Evolutionary conservation across 2,329 filamentous ascomycete species (phyloP).

Genomic region (Pseudonectria foliicola): DNA sequence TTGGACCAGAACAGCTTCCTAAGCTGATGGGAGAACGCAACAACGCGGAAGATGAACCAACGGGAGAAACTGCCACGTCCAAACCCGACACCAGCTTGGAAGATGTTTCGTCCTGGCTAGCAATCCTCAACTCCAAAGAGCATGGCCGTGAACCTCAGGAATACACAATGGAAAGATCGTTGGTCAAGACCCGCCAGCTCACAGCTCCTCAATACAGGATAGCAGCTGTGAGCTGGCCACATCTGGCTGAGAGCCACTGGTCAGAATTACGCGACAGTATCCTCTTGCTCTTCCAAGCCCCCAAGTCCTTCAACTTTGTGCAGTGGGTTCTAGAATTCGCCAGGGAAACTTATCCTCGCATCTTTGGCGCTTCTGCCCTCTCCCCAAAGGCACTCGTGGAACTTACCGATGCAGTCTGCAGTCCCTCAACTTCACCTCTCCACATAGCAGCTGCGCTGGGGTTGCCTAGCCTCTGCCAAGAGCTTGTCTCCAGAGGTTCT

Average conservation of each 20-base stretch:
- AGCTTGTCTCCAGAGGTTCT: conserved; percentile 17
- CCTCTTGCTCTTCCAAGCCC: conserved; percentile 20
- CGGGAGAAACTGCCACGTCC: neutral
- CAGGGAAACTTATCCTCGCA: conserved; percentile 21
- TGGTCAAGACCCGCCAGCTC: conserved; percentile 15
- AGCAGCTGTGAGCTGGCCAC: conserved; percentile 23
- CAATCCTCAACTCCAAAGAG: conserved; percentile 12
- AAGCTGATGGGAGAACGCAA: conserved; percentile 7
- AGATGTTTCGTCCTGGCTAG: conserved; percentile 16
- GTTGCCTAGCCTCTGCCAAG: conserved; percentile 21
- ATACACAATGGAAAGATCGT: conserved; percentile 17
- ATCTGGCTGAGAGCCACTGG: conserved; percentile 23
- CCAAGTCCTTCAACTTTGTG: conserved; percentile 24
- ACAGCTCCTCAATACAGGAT: conserved; percentile 18
- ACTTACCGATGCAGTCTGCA: conserved; percentile 24
- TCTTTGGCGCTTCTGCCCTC: conserved; percentile 13
- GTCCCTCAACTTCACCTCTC: conserved; percentile 22
- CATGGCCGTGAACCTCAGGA: conserved; percentile 23
- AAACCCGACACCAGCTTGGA: conserved; percentile 6
- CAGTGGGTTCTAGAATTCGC: conserved; percentile 32
- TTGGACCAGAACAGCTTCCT: conserved; percentile 12
- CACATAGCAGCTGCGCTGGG: conserved; percentile 30
- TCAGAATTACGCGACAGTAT: conserved; percentile 18
- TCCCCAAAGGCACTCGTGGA: conserved; percentile 18
- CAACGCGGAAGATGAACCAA: conserved; percentile 1